phyloP scores from a whole-genome alignment of 805 yeast genomes.

The Schwanniomyces pseudopolymorphus region DNA sequence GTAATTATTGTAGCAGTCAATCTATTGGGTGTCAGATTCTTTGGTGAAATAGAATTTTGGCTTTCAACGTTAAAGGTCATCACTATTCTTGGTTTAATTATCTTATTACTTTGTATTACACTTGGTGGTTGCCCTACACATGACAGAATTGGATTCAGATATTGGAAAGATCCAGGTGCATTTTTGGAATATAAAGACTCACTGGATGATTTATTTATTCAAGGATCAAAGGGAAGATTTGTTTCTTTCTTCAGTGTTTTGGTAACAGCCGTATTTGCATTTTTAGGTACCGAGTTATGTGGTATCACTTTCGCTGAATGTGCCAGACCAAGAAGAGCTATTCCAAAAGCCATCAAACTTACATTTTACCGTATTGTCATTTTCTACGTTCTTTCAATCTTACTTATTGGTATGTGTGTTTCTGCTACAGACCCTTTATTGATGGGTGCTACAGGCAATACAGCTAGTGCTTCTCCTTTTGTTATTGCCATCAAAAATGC shows the following conservation, averaged over 20 bases:
- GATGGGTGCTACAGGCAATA: conserved; percentile 49
- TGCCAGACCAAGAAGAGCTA: conserved; percentile 58
- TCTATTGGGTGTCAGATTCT: conserved; percentile 50
- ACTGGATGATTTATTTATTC: conserved; percentile 31
- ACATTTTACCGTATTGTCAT: conserved; percentile 68
- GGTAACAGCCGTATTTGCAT: conserved; percentile 68
- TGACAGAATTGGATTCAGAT: conserved; percentile 72
- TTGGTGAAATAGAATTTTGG: conserved; percentile 62
- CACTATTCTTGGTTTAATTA: conserved; percentile 64
- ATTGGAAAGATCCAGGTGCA: conserved; percentile 71
- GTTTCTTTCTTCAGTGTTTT: conserved; percentile 62
- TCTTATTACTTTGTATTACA: conserved; percentile 62
- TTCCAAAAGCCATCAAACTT: conserved; percentile 70
- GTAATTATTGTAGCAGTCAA: conserved; percentile 42
- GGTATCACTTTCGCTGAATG: conserved; percentile 78
- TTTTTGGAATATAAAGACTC: conserved; percentile 48
- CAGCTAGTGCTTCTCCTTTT: conserved; percentile 80
- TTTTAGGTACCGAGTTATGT: conserved; percentile 66
- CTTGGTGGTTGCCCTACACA: conserved; percentile 78
- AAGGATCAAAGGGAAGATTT: conserved; percentile 53
- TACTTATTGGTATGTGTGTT: conserved; percentile 68
- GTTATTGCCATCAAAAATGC: conserved; percentile 77
- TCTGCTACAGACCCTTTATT: conserved; percentile 55
- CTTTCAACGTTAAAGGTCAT: conserved; percentile 63
- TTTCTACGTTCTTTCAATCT: conserved; percentile 61